Evolutionary conservation across 2,329 filamentous ascomycete species (phyloP), one percentile per base, ranked within the genome.

Genomic region (Plenodomus tracheiphilus): DNA sequence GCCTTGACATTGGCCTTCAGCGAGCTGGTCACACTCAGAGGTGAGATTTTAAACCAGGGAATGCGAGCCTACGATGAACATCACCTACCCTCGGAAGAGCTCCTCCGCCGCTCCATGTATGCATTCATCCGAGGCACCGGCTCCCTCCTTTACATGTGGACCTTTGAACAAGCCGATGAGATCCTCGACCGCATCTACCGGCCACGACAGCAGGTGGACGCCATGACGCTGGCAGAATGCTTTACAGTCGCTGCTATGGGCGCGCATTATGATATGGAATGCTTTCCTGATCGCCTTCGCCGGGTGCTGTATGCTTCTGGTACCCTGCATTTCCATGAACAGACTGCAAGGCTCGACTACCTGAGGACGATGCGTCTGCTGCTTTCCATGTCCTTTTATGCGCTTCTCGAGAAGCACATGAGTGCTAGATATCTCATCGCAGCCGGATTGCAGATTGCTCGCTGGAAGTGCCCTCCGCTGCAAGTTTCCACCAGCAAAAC

Each of bases 401-500:
- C 70, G 3, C 37, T 72, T 2, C 55, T 73, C 1, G 69, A 73
- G 51, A 72, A 73, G 52, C 71, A 73, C 41, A 68, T 71, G 66
- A 71, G 69, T 37, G 67, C 69, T 7, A 62, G 70, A 39, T 70
- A 72, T 47, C 47, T 73, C 5, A 62, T 72, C 34, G 70, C 65
- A 41, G 69, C 69, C 4, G 69, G 67, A 8, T 49, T 73, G 39
- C 68, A 70, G 37, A 69, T 73, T 37, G 70, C 65, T 15, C 65
- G 70, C 3, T 71, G 64, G 64, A 66, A 68, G 46, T 65, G 49
- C 34, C 61, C 59, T 4, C 11, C 46, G 0, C 15, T 58, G 16
- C 42, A 58, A 8, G 44, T 21, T 8, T 39, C 34, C n/a, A 30
- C 17, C 41, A 16, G 17, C n/a, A 36, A 39, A 39, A 22, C 36